Evolutionary conservation across 164 flowering plant species (phyloP).

Genomic region (Chimonanthus praecox): DNA sequence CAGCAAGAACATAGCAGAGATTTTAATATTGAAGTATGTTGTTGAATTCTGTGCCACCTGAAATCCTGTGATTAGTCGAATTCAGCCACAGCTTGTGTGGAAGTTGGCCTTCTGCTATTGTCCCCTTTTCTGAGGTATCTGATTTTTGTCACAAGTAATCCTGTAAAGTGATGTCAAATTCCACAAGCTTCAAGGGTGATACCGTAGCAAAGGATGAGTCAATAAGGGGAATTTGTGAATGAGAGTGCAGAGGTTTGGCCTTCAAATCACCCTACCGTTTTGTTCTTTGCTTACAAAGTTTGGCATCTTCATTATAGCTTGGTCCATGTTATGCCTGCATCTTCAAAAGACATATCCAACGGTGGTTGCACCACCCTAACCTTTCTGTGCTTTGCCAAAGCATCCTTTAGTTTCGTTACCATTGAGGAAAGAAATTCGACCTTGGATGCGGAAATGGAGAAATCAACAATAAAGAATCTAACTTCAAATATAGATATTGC

Average conservation of each 20-base stretch:
- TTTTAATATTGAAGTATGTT: constrained; percentile 3
- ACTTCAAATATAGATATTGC: background rate
- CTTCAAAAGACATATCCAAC: background rate
- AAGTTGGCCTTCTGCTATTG: constrained; percentile 17
- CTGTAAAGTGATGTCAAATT: background rate
- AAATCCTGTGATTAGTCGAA: background rate
- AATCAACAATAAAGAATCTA: background rate
- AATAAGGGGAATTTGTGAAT: background rate
- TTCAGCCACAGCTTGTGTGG: constrained; percentile 13
- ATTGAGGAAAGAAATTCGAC: background rate
- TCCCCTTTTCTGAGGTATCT: constrained; percentile 6
- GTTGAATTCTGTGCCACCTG: background rate
- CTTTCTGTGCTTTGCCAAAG: background rate
- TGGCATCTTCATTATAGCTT: background rate
- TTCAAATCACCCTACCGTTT: background rate
- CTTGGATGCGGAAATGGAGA: background rate
- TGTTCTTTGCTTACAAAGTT: background rate
- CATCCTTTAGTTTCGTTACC: background rate
- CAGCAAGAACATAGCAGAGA: constrained; percentile 1
- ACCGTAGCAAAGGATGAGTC: background rate
- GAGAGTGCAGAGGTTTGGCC: background rate
- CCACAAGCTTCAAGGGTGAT: background rate
- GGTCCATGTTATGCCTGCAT: background rate
- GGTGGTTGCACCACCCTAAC: background rate
- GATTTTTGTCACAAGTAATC: constrained; percentile 6